Base-by-base conservation (phyloP, 768 basidiomycete species). In the Amylocystis lapponica region DNA sequence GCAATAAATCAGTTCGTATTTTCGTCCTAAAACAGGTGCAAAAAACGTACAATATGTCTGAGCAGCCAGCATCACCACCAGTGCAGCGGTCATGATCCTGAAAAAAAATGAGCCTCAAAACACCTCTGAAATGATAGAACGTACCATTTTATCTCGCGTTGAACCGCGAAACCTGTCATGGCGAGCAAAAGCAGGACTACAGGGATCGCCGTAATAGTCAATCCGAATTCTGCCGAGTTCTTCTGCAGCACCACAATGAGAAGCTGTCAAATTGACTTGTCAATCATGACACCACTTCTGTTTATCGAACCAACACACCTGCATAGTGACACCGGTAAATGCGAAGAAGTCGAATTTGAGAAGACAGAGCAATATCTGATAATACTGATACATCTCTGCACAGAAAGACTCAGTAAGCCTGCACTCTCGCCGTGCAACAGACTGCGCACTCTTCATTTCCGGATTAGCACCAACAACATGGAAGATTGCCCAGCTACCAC, bases 261-360 rank as follows among this genome's bases (percentile, higher is more conserved):
- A 25, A 92, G 78, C 89, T 91, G 41, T 25, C 33, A 34, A 35
- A 6, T 5, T 39, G 30, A 13, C 20, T 43, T n/a, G 22, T 39
- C 19, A 37, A 16, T 21, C 17, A 22, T 7, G 19, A 14, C 10
- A 27, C 39, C 21, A 27, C 31, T n/a, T n/a, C n/a, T n/a, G n/a
- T n/a, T n/a, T n/a, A 43, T 8, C 19, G 20, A 17, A 10, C 4
- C 25, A 20, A 36, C 64, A 37, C 39, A 78, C 88, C 78, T 92
- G 89, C 76, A 90, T 89, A 2, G 88, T 90, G 20, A 91, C 82
- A n/a, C 83, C 89, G 17, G 75, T 72, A 58, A 92, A 91, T 61
- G 76, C 79, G 68, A 92, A 92, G 63, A 90, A 92, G 62, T 92
- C 88, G 60, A 92, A 89, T 60, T 90, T 92, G 53, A 92, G 76